These are phyloP conservation scores for Colletotrichum phormii DNA, from an alignment of 2,329 filamentous ascomycete species.

Conservation along the genomic window DNA sequence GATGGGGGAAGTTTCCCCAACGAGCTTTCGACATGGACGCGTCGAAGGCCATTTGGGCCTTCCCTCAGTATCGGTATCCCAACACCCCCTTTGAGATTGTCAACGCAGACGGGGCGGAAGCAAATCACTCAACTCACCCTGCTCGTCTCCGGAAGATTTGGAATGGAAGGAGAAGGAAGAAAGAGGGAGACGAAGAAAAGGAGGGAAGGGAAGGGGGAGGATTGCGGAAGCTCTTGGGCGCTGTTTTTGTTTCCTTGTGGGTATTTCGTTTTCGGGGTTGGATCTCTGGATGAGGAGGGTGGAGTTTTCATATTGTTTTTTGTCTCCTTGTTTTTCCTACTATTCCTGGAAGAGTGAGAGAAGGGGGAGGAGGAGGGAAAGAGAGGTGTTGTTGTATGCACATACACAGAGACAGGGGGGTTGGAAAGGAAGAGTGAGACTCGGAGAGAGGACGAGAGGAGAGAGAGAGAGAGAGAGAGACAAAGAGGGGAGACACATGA, in stretches of 20 bases:
- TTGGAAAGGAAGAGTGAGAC: too few species aligned
- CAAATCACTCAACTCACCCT: background rate
- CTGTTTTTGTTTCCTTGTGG: background rate
- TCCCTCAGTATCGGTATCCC: conserved; percentile 11
- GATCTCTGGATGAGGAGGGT: background rate
- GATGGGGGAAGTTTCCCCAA: background rate
- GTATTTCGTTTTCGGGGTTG: background rate
- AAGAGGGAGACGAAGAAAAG: background rate
- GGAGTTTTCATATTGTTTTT: background rate
- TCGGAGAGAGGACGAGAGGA: too few species aligned
- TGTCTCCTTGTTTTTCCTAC: conserved; percentile 3
- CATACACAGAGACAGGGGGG: background rate
- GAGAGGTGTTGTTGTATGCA: conserved; percentile 1
- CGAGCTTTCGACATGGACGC: too few species aligned
- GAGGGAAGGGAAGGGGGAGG: background rate
- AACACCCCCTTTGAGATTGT: conserved; percentile 4
- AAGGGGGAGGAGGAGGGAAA: background rate
- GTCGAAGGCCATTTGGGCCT: background rate
- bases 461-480: background rate
- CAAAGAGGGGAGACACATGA: conserved; percentile 15
- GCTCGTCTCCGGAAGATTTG: too few species aligned
- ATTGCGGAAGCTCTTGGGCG: background rate
- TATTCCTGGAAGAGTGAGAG: background rate
- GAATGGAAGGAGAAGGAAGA: background rate
- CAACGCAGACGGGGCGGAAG: background rate